These are phyloP conservation scores for Elsinoe perseae DNA, from an alignment of 2,329 filamentous ascomycete species.

Conservation along the genomic window DNA sequence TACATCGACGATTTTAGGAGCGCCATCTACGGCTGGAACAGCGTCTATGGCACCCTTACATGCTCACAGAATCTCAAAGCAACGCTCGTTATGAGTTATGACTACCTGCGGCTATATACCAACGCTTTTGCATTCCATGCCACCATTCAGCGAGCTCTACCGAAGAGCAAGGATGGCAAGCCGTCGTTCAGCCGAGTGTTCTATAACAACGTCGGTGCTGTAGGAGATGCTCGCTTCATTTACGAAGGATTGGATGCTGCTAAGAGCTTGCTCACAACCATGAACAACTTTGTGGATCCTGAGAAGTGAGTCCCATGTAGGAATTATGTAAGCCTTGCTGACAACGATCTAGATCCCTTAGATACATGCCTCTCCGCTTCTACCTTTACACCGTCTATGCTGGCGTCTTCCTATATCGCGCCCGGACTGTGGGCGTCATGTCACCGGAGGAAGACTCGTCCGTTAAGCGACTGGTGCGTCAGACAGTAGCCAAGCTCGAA, in stretches of 20 bases:
- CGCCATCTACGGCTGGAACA: slow-evolving; percentile 63
- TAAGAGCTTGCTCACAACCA: slow-evolving; percentile 43
- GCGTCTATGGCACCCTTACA: slow-evolving; percentile 58
- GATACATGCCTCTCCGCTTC: slow-evolving; percentile 43
- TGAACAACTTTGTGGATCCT: slow-evolving; percentile 44
- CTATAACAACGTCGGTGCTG: slow-evolving; percentile 43
- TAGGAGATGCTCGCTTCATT: slow-evolving; percentile 43
- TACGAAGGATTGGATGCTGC: slow-evolving; percentile 45
- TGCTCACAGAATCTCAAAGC: slow-evolving; percentile 61
- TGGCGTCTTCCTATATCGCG: slow-evolving; percentile 43
- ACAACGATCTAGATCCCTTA: slow-evolving; percentile 26
- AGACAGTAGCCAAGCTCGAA: slow-evolving; percentile 38
- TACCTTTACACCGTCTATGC: slow-evolving; percentile 44
- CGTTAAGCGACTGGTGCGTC: slow-evolving; percentile 40
- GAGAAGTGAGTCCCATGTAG: slow-evolving; percentile 28
- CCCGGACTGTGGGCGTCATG: slow-evolving; percentile 42
- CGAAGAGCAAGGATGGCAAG: slow-evolving; percentile 28
- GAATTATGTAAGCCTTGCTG: not conserved
- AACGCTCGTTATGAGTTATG: slow-evolving; percentile 61
- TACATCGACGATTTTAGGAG: slow-evolving; percentile 67
- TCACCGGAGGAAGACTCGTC: slow-evolving; percentile 40
- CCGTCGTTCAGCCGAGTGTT: slow-evolving; percentile 38
- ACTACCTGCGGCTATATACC: slow-evolving; percentile 65
- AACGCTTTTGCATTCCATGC: slow-evolving; percentile 71
- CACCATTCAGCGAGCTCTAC: slow-evolving; percentile 45